phyloP scores from a whole-genome alignment of 2,329 filamentous ascomycete genomes.

The Colletotrichum falcatum region DNA sequence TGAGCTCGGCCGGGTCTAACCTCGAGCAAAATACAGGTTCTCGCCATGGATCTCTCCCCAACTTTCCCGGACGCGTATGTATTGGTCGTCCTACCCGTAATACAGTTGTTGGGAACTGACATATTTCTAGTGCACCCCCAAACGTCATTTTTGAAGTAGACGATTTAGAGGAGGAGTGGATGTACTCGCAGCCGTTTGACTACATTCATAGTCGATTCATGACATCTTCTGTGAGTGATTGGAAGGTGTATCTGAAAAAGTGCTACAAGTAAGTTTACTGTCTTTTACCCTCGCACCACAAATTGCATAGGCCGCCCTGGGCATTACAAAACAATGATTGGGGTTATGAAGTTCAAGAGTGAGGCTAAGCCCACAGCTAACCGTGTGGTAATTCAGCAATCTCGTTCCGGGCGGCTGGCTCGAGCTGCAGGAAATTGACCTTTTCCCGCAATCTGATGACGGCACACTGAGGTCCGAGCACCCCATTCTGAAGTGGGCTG shows the following conservation, averaged over 20 bases:
- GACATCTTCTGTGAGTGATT: slow-evolving; percentile 50
- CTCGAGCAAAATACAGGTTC: slow-evolving; percentile 40
- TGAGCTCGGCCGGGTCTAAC: background rate
- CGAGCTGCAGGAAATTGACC: slow-evolving; percentile 57
- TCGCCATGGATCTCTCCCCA: slow-evolving; percentile 52
- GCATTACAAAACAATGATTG: background rate
- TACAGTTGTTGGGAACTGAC: slow-evolving; percentile 42
- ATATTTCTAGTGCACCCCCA: slow-evolving; percentile 54
- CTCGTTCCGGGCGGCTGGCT: slow-evolving; percentile 58
- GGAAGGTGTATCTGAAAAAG: slow-evolving; percentile 51
- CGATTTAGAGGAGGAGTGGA: slow-evolving; percentile 55
- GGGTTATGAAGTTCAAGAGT: too few species aligned
- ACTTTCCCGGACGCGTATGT: slow-evolving; percentile 53
- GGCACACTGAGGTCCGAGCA: slow-evolving; percentile 46
- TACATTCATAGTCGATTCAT: slow-evolving; percentile 55
- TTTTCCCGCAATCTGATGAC: slow-evolving; percentile 56
- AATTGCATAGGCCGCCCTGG: background rate
- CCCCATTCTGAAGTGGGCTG: slow-evolving; percentile 48
- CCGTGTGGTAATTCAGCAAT: slow-evolving; percentile 29
- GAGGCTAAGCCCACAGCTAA: slow-evolving; percentile 43
- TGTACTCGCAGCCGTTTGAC: slow-evolving; percentile 53
- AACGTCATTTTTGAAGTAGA: slow-evolving; percentile 62
- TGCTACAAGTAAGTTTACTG: background rate
- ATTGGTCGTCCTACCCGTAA: slow-evolving; percentile 39
- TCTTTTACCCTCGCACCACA: too few species aligned